Evolutionary conservation across 2,329 filamentous ascomycete species (phyloP).

Genomic region (Venturia pyrina): DNA sequence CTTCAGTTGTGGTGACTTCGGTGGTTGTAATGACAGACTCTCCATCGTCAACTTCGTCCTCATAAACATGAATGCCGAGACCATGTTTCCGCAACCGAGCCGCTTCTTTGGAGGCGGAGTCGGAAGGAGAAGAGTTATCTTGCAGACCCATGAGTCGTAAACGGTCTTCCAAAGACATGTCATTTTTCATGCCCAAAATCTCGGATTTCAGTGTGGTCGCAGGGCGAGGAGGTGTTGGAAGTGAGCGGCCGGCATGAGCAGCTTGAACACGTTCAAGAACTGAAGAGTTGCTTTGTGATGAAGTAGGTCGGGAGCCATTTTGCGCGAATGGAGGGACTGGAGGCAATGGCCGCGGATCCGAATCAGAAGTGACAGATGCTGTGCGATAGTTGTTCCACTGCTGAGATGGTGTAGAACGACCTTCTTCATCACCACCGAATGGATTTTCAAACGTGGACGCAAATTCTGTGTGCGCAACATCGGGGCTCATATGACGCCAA

Average conservation of each 20-base stretch:
- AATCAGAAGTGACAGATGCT: constrained; percentile 46
- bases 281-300: constrained; percentile 55
- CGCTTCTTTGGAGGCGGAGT: constrained; percentile 26
- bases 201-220: constrained; percentile 65
- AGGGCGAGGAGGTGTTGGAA: constrained; percentile 63
- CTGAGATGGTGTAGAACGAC: constrained; percentile 47
- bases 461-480: constrained; percentile 45
- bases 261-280: constrained; percentile 62
- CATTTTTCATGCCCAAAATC: constrained; percentile 64
- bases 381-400: constrained; percentile 12
- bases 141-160: constrained; percentile 77
- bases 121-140: constrained; percentile 31
- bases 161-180: constrained; percentile 78
- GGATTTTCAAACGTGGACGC: constrained; percentile 52
- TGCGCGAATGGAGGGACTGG: constrained; percentile 60
- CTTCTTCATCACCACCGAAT: constrained; percentile 34
- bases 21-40: constrained; percentile 17
- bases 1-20: not conserved
- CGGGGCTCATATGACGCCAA: constrained; percentile 73
- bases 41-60: constrained; percentile 27
- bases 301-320: constrained; percentile 37
- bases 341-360: constrained; percentile 74
- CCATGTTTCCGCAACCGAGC: constrained; percentile 19
- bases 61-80: constrained; percentile 22
- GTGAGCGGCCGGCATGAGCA: constrained; percentile 51